These are phyloP conservation scores for Sclerotiophoma versabilis DNA, from an alignment of 2,329 filamentous ascomycete genomes.

Conservation along the genomic window DNA sequence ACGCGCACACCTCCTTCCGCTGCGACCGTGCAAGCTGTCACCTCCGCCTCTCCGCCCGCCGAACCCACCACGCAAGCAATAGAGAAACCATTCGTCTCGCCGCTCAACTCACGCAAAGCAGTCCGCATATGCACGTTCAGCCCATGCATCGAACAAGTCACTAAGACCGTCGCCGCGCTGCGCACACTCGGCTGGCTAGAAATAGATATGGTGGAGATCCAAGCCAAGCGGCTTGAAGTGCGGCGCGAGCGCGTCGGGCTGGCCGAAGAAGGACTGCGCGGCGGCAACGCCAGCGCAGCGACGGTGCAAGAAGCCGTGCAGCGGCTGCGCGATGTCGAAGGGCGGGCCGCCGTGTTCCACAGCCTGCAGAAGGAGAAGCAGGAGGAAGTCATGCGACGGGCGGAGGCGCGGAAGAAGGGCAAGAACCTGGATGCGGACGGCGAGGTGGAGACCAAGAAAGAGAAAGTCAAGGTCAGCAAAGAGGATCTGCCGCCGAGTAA, in stretches of 20 bases:
- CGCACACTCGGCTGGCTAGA: constrained; percentile 86
- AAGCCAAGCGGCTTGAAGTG: constrained; percentile 80
- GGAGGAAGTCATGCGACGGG: constrained; percentile 54
- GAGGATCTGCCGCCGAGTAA: constrained; percentile 38
- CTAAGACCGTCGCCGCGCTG: constrained; percentile 80
- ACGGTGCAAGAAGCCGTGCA: constrained; percentile 81
- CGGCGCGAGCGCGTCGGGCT: constrained; percentile 81
- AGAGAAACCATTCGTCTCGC: constrained; percentile 49
- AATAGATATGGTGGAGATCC: constrained; percentile 91
- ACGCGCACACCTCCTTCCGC: constrained; percentile 58
- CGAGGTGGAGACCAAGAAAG: constrained; percentile 23
- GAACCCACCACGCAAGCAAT: constrained; percentile 8
- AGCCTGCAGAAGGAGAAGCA: constrained; percentile 48
- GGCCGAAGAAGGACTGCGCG: constrained; percentile 69
- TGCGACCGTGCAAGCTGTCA: constrained; percentile 30
- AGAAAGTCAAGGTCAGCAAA: constrained; percentile 27
- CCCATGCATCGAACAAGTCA: constrained; percentile 96
- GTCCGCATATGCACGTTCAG: constrained; percentile 92
- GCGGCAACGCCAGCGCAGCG: constrained; percentile 72
- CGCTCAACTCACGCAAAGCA: constrained; percentile 74
- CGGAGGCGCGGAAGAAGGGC: constrained; percentile 40
- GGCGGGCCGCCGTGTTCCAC: constrained; percentile 71
- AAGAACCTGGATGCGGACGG: constrained; percentile 33
- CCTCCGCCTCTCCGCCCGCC: constrained; percentile 48
- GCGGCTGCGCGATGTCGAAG: constrained; percentile 76